These are phyloP conservation scores for Condylostoma magnum DNA, from an alignment of 169 alveolate genomes.

Conservation along the genomic window DNA sequence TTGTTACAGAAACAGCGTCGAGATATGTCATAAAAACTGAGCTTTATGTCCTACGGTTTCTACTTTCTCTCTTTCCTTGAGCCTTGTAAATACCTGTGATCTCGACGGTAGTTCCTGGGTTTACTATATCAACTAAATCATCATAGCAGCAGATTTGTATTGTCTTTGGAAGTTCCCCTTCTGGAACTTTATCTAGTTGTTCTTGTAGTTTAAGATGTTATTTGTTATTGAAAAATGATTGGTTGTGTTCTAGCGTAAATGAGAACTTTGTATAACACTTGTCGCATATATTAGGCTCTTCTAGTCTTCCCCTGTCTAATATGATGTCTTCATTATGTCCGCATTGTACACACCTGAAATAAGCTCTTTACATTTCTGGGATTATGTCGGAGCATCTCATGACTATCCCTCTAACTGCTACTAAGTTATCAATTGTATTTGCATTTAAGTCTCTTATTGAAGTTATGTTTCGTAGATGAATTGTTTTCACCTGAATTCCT, in stretches of 20 bases:
- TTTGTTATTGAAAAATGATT: conserved; percentile 67
- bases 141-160: conserved; percentile 81
- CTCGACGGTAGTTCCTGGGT: conserved; percentile 86
- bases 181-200: conserved; percentile 81
- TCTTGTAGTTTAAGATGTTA: conserved; percentile 83
- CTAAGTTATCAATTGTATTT: conserved; percentile 84
- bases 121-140: conserved; percentile 76
- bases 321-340: conserved; percentile 83
- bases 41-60: conserved; percentile 87
- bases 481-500: conserved; percentile 57
- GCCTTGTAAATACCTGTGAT: conserved; percentile 94
- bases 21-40: conserved; percentile 92
- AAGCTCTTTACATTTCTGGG: conserved; percentile 98
- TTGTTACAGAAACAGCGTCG: conserved; percentile 86
- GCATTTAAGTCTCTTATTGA: conserved; percentile 84
- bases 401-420: conserved; percentile 95
- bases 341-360: conserved; percentile 92
- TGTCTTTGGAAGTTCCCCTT: conserved; percentile 87
- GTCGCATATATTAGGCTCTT: conserved; percentile 94
- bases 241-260: conserved; percentile 60
- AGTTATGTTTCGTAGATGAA: conserved; percentile 44
- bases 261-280: conserved; percentile 90
- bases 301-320: conserved; percentile 93
- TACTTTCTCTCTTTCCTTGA: conserved; percentile 89
- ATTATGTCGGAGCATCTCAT: conserved; percentile 93